phyloP scores from a whole-genome alignment of 495 filamentous ascomycete species.

The Penicillium goetzii region DNA sequence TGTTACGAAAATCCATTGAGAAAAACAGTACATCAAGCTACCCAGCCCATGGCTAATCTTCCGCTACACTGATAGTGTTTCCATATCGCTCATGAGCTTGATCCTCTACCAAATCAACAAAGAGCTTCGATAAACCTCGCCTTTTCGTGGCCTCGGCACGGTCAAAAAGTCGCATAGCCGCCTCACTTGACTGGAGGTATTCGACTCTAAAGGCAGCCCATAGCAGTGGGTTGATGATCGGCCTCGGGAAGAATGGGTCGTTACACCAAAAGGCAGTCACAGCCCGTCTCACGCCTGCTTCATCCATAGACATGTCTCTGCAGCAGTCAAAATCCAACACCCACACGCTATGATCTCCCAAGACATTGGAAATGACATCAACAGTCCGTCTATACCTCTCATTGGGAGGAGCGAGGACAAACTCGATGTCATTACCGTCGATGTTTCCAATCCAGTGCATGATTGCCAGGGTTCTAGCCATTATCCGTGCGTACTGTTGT shows the following conservation, averaged over 20 bases:
- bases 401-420: conserved; percentile 44
- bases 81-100: not conserved
- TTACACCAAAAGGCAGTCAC: conserved; percentile 25
- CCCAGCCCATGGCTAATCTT: not conserved
- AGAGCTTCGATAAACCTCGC: not conserved
- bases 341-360: conserved; percentile 40
- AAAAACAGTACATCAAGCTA: no score
- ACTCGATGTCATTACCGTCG: conserved; percentile 56
- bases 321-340: conserved; percentile 48
- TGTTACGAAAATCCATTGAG: no score
- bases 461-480: conserved; percentile 51
- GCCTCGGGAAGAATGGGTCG: conserved; percentile 31
- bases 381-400: not conserved
- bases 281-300: conserved; percentile 21
- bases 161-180: not conserved
- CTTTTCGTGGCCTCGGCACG: not conserved
- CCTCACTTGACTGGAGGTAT: not conserved
- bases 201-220: conserved; percentile 8
- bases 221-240: conserved; percentile 4
- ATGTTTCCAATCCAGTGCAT: conserved; percentile 48
- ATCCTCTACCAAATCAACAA: not conserved
- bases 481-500: conserved; percentile 31
- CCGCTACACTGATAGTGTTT: not conserved
- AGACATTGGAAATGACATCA: conserved; percentile 6
- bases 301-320: conserved; percentile 22